Conservation (phyloP, 1,284 basidiomycete species). For the Cryptococcus sp. region DNA sequence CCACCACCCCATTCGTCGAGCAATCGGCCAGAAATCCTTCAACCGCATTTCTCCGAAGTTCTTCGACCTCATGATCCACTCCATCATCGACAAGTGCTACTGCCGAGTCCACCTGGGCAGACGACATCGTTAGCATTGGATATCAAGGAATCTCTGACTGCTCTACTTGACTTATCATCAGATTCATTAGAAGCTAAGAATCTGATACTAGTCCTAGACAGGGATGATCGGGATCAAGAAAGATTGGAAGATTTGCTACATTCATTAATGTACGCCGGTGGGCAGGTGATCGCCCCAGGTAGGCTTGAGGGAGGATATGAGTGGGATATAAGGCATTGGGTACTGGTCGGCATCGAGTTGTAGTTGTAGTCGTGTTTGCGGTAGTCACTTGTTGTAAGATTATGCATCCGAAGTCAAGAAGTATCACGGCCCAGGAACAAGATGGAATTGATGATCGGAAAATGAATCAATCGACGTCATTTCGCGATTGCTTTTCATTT, state of each 20-base stretch:
- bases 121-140: constrained; percentile 25
- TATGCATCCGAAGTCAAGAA: background rate
- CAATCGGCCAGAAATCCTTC: constrained; percentile 26
- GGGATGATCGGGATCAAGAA: constrained; percentile 37
- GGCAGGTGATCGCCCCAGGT: constrained; percentile 36
- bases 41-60: constrained; percentile 42
- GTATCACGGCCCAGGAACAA: background rate
- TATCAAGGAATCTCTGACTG: constrained; percentile 43
- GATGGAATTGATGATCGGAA: background rate
- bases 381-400: background rate
- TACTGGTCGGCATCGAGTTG: constrained; percentile 47
- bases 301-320: constrained; percentile 39
- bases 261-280: constrained; percentile 46
- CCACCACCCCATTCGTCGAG: constrained; percentile 20
- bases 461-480: background rate
- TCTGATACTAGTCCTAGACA: constrained; percentile 41
- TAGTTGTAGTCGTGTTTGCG: constrained; percentile 10
- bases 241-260: constrained; percentile 42
- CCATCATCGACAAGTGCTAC: constrained; percentile 5
- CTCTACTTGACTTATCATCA: constrained; percentile 43
- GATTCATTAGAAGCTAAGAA: constrained; percentile 38
- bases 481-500: background rate
- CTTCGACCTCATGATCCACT: constrained; percentile 39
- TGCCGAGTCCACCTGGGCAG: background rate
- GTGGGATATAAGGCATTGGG: constrained; percentile 44